Base-by-base conservation (phyloP, 495 filamentous ascomycete species). In the Elasticomyces elasticus region DNA sequence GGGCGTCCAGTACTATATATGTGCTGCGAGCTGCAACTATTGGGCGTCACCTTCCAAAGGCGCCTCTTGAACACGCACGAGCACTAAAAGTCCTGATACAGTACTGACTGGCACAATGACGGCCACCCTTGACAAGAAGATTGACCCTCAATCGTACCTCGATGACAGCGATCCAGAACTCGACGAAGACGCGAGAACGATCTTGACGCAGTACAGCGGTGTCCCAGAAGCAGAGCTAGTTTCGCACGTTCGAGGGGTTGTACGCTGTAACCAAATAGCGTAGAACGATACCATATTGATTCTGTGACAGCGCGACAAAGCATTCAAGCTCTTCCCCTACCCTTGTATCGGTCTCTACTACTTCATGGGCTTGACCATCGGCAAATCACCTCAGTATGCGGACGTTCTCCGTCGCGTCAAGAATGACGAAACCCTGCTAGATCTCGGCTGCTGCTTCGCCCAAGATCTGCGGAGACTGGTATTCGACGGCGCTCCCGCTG, bases 401-500 rank as follows among this genome's bases (percentile, higher is more conserved):
- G 28, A 25, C 12, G 48, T 62, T 23, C 4, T 62, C 26, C 2
- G 27, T 4, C 55, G 61, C 4, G 33, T 71, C 11, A 58, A 59
- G n/a, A 35, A 45, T 13, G 57, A 58, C 31, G 47, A 54, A 19
- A 44, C 47, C 13, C 46, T 70, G 15, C 52, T 74, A 12, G 71
- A 74, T 38, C 47, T 70, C 19, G 71, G 70, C 24, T 71, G 69
- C 54, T 69, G 61, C 42, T 49, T 74, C 10, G 69, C 64, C n/a
- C 58, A 64, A 35, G 69, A 72, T 19, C 42, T 71, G 9, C 65
- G 69, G 1, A 51, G 59, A 10, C 62, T 72, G 5, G 63, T 64
- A 9, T 56, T 56, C 38, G 64, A 69, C 49, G 67, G 64, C 22
- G 64, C 64, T 1, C 63, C 63, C 1, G 25, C 58, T 1, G 47